phyloP scores from a whole-genome alignment of 176 grass and related monocot genomes.

The Musa acuminata region DNA sequence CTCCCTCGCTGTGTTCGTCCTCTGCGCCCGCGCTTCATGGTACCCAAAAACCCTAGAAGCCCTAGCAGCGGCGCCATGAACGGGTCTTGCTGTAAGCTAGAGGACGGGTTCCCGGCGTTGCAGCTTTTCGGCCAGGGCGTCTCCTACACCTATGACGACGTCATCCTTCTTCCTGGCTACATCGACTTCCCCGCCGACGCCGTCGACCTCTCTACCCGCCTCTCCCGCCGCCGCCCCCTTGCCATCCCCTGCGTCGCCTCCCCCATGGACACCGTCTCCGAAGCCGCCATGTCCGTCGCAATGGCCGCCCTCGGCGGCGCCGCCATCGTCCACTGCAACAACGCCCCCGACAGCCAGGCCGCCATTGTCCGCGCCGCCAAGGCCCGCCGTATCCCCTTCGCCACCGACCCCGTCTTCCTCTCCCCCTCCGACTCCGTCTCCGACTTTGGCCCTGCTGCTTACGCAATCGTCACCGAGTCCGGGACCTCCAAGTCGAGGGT shows the following conservation, averaged over 20 bases:
- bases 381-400: constrained; percentile 60
- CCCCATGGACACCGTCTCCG: constrained; percentile 96
- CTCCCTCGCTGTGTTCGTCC: neutral
- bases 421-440: constrained; percentile 21
- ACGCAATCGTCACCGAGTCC: constrained; percentile 60
- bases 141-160: constrained; percentile 82
- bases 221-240: constrained; percentile 66
- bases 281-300: constrained; percentile 63
- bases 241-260: constrained; percentile 76
- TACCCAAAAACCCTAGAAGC: constrained; percentile 10
- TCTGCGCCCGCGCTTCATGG: neutral
- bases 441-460: constrained; percentile 42
- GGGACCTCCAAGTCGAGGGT: constrained; percentile 47
- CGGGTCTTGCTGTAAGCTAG: constrained; percentile 4
- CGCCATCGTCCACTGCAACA: constrained; percentile 70
- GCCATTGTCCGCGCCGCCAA: constrained; percentile 63
- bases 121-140: constrained; percentile 66
- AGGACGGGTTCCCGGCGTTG: constrained; percentile 39
- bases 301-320: constrained; percentile 77
- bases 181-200: constrained; percentile 77
- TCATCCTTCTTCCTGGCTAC: constrained; percentile 62
- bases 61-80: constrained; percentile 18
- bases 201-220: constrained; percentile 66
- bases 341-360: constrained; percentile 42
- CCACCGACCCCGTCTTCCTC: constrained; percentile 50